Evolutionary conservation across 2,329 filamentous ascomycete species (phyloP), one percentile per base, ranked within the genome.

Genomic region (Karstenula rhodostoma): DNA sequence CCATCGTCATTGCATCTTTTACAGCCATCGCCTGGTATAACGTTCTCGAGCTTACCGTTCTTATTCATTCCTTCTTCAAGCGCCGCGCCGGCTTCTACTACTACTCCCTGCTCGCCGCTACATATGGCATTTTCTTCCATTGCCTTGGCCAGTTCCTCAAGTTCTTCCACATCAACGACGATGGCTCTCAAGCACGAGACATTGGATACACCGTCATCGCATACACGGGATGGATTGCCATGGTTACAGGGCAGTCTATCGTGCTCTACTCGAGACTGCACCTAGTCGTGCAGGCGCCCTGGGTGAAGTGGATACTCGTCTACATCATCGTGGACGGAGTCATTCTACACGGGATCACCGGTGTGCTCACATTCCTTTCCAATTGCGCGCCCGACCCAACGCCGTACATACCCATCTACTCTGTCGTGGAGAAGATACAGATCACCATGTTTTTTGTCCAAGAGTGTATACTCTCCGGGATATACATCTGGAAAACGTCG

Each of bases 241-340:
- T 88, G 84, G 84, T 89, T 0, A 87, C 85, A 0, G 86, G 86
- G 0, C 84, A 87, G 67, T 82, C 82, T 0, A 60, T 88, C n/a
- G 86, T 89, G 0, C 76, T 89, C 0, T 89, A 85, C 74, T 88
- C 85, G 1, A 79, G 87, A 5, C 78, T 89, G 0, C 85, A 88
- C 66, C 77, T 89, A 1, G 79, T 89, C 4, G 71, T 86, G 10
- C 51, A 60, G 9, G 82, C 85, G 47, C 49, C 35, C 13, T 69
- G 70, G 5, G 72, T 81, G 2, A 54, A 76, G 3, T 73, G 78
- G 4, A 80, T 86, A 1, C 74, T 87, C 0, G 75, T 67, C 37
- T 85, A 88, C 80, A 88, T 89, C 61, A 78, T 86, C 32, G 64
- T 79, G 51, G 81, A 87, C 64, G 79, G 79, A 23, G 63, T 88